These are phyloP conservation scores for Prunella vulgaris DNA, from an alignment of 257 asterid genomes.

Conservation along the genomic window DNA sequence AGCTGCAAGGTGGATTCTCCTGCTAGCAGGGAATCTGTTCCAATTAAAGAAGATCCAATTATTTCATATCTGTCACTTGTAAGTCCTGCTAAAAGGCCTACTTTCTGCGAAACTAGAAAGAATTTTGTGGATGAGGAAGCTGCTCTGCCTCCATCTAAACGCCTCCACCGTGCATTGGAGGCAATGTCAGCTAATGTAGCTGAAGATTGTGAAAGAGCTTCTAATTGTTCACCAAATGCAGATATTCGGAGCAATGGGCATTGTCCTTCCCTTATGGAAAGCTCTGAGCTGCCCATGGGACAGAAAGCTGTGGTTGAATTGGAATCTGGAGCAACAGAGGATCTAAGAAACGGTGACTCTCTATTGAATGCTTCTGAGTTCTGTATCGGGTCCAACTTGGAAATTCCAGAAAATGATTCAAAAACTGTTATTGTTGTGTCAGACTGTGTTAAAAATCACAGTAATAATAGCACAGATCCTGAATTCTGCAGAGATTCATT, in stretches of 20 bases:
- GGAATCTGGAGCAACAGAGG: constrained; percentile 28
- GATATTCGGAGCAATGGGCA: constrained; percentile 31
- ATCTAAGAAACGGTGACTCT: constrained; percentile 28
- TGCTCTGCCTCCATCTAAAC: constrained; percentile 95
- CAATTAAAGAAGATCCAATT: constrained; percentile 28
- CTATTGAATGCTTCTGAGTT: constrained; percentile 34
- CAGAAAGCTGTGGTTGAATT: constrained; percentile 29
- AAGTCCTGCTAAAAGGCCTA: constrained; percentile 42
- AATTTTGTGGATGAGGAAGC: constrained; percentile 71
- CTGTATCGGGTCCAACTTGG: constrained; percentile 21
- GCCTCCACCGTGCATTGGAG: constrained; percentile 96
- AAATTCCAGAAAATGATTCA: constrained; percentile 20
- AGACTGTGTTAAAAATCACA: constrained; percentile 24
- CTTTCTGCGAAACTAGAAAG: constrained; percentile 44
- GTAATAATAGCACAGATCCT: constrained; percentile 26
- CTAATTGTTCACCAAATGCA: constrained; percentile 23
- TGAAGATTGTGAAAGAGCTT: constrained; percentile 52
- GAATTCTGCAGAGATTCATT: constrained; percentile 26
- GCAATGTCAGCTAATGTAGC: constrained; percentile 99
- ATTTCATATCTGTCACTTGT: constrained; percentile 33
- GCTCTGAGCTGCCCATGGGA: constrained; percentile 36
- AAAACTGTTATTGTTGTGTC: constrained; percentile 26
- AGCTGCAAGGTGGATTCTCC: constrained; percentile 43
- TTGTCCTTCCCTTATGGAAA: constrained; percentile 26
- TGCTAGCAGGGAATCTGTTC: constrained; percentile 31